These are phyloP conservation scores for Penicillium sp. DNA, from an alignment of 2,329 filamentous ascomycete species.

Conservation along the genomic window DNA sequence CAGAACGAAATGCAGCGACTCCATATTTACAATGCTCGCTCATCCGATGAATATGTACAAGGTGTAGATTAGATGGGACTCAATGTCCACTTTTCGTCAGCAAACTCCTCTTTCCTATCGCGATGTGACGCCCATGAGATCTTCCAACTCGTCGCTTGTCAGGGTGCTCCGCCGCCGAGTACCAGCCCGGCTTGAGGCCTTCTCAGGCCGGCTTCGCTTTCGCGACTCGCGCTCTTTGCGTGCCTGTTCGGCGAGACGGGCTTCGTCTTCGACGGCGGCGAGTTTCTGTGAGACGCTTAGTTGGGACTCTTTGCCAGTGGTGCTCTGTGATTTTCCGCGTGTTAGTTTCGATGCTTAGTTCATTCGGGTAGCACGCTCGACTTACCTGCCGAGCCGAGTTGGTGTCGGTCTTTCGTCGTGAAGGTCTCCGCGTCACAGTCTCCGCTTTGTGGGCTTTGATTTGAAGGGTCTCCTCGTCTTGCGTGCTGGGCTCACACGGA, in stretches of 20 bases:
- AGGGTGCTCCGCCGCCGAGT: conserved; percentile 47
- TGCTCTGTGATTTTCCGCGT: conserved; percentile 11
- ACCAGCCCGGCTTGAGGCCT: conserved; percentile 29
- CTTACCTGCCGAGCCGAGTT: conserved; percentile 36
- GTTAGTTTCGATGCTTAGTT: conserved; percentile 12
- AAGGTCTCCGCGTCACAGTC: conserved; percentile 32
- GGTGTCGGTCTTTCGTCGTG: conserved; percentile 31
- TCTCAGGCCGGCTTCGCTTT: conserved; percentile 38
- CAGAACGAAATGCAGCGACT: conserved; percentile 5
- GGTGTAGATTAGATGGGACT: conserved; percentile 8
- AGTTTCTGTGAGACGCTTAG: conserved; percentile 48
- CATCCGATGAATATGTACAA: conserved; percentile 24
- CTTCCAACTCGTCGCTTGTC: conserved; percentile 48
- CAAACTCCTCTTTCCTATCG: conserved; percentile 11
- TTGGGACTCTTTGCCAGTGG: conserved; percentile 23
- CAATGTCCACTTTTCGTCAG: not conserved
- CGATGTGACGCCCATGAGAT: conserved; percentile 38
- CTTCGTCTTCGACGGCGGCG: conserved; percentile 46
- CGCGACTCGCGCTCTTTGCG: conserved; percentile 38
- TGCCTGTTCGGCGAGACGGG: conserved; percentile 40
- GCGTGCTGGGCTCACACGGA: conserved; percentile 27
- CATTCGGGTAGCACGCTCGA: not conserved
- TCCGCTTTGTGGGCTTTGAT: conserved; percentile 38
- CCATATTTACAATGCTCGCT: conserved; percentile 21
- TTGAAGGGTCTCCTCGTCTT: conserved; percentile 37